Conservation (phyloP, 2,329 filamentous ascomycete genomes). For the Ceratocystis variospora region DNA sequence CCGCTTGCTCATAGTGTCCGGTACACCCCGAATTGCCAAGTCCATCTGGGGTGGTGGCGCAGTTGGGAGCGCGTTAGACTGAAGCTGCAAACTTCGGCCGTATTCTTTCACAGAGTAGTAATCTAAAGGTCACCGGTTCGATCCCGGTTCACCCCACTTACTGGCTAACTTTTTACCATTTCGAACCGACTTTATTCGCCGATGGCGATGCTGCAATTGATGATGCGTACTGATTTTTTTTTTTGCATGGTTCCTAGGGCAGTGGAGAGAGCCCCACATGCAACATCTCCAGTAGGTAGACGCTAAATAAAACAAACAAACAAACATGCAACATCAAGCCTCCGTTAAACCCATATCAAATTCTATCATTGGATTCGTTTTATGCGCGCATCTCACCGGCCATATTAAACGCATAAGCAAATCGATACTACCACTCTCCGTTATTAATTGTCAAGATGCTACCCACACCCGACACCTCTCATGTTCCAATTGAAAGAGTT, state of each 20-base stretch:
- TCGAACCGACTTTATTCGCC: not conserved
- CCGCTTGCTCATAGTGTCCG: not conserved
- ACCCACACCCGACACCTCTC: conserved; percentile 82
- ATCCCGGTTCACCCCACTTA: conserved; percentile 19
- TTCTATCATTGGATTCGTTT: too few relatives aligned
- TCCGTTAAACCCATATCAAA: not conserved
- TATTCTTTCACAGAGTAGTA: conserved; percentile 3
- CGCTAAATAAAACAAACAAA: too few relatives aligned
- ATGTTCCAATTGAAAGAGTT: conserved; percentile 75
- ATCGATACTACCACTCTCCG: not conserved
- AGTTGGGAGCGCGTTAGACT: conserved; percentile 20
- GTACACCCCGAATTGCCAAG: not conserved
- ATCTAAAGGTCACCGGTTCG: conserved; percentile 20
- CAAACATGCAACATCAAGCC: conserved; percentile 11
- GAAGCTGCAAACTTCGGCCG: conserved; percentile 18
- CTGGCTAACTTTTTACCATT: not conserved
- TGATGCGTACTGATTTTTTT: too few relatives aligned
- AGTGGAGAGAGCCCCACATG: conserved; percentile 8
- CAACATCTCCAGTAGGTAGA: too few relatives aligned
- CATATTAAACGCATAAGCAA: too few relatives aligned
- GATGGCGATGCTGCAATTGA: not conserved
- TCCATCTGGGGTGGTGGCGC: conserved; percentile 15
- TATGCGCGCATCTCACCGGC: too few relatives aligned
- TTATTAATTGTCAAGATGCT: conserved; percentile 46
- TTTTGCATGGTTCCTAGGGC: not conserved